Evolutionary conservation across 2,329 filamentous ascomycete genomes (phyloP).

Genomic region (Fusarium nodosum): DNA sequence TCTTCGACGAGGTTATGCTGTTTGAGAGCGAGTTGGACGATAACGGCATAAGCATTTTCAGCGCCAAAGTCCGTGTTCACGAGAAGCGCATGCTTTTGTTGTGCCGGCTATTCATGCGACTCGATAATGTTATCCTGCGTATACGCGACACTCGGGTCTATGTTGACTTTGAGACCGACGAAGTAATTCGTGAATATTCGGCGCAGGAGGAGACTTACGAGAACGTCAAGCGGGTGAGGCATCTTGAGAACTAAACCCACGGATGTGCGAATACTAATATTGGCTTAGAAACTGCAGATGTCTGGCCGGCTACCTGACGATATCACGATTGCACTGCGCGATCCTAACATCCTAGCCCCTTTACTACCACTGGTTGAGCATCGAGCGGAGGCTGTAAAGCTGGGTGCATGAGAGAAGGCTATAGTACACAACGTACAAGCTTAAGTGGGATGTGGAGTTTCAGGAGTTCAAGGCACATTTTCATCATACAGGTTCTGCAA

Average conservation of each 20-base stretch:
- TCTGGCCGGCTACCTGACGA: conserved; percentile 74
- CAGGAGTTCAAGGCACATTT: conserved; percentile 28
- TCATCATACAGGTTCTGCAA: conserved; percentile 13
- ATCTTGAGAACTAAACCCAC: not conserved
- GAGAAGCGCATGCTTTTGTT: conserved; percentile 87
- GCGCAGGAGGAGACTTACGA: conserved; percentile 87
- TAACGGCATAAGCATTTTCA: conserved; percentile 92
- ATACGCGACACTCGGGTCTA: conserved; percentile 93
- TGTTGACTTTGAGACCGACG: conserved; percentile 83
- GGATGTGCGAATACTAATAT: conserved; percentile 1
- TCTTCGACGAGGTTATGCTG: conserved; percentile 95
- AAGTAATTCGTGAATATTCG: conserved; percentile 90
- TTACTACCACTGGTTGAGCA: conserved; percentile 79
- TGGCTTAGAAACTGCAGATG: conserved; percentile 61
- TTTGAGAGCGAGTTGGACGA: conserved; percentile 99
- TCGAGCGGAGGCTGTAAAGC: conserved; percentile 65
- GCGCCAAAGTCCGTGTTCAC: conserved; percentile 94
- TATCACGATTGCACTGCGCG: conserved; percentile 80
- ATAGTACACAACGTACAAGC: not conserved
- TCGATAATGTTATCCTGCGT: conserved; percentile 90
- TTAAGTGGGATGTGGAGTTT: conserved; percentile 31
- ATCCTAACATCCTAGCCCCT: conserved; percentile 80
- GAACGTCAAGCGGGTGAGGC: conserved; percentile 76
- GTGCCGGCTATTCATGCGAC: conserved; percentile 88
- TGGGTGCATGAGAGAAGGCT: conserved; percentile 21